Base-by-base conservation (phyloP, 306 rosid species). In the Acacia confusa region DNA sequence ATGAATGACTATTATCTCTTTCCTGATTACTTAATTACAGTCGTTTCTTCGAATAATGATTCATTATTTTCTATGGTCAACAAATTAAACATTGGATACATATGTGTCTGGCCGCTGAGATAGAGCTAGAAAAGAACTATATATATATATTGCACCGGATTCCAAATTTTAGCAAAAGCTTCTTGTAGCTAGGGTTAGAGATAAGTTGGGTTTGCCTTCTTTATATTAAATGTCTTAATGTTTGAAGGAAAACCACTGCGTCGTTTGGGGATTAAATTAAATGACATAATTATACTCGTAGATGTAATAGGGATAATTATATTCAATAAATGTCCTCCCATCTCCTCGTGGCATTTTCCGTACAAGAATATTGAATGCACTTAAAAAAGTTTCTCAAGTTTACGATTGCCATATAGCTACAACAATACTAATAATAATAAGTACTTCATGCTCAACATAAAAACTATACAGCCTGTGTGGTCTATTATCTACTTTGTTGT, bases 401-500 rank as follows among this genome's bases (percentile, higher is more conserved):
- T 30, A 72, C 70, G 67, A 72, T 66, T 72, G 82, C 65, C 7
- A 32, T 75, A 22, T 52, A 20, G 78, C 17, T 20, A 9, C 53
- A 20, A 19, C 53, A 20, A 19, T 57, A 57, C 68, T 9, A 53
- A 7, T n/a, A 72, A 27, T 8, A 67, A 45, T 1, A 67, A 38
- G 36, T 43, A 17, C 64, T 48, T 28, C 20, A 72, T 72, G 63
- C 63, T 72, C 12, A 48, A 30, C 64, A 30, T 72, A 48, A 77
- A 60, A 60, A 82, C 78, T 70, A 36, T 36, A 82, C 85, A 77
- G 78, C 78, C 67, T 82, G 82, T 77, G 82, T 50, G 20, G 14
- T 9, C 40, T 36, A 7, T 36, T 7, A 36, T 28, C 69, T 63
- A 63, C 69, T 28, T 44, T 12, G 55, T 44, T 4, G 57, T 43